phyloP scores from a whole-genome alignment of 164 flowering plant genomes.

The Magnolia kwangsiensis region DNA sequence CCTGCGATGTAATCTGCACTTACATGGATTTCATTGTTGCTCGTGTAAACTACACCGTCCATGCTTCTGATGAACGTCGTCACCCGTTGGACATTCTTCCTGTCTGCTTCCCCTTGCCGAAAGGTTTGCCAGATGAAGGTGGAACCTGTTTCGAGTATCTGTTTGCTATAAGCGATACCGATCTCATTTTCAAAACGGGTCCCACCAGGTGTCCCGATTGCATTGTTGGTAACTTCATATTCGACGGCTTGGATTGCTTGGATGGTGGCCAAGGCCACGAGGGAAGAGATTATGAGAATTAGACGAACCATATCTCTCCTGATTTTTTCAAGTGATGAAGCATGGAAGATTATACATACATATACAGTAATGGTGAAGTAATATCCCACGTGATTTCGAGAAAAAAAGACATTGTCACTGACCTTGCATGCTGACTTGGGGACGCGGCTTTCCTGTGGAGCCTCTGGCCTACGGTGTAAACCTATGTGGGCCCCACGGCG shows the following conservation, averaged over 20 bases:
- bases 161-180: conserved; percentile 29
- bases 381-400: too few relatives aligned
- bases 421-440: too few relatives aligned
- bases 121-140: conserved; percentile 54
- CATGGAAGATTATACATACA: too few relatives aligned
- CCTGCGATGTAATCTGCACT: conserved; percentile 33
- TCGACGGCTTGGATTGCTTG: conserved; percentile 29
- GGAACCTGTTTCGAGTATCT: conserved; percentile 37
- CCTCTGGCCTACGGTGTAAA: too few relatives aligned
- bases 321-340: too few relatives aligned
- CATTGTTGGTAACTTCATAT: conserved; percentile 41
- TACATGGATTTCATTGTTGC: conserved; percentile 36
- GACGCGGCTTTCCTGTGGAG: too few relatives aligned
- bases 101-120: conserved; percentile 34
- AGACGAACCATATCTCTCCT: too few relatives aligned
- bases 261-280: conserved; percentile 16
- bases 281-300: conserved; percentile 7
- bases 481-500: too few relatives aligned
- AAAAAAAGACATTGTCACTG: too few relatives aligned
- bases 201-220: conserved; percentile 45
- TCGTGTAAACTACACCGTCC: conserved; percentile 46
- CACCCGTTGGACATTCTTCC: conserved; percentile 36
- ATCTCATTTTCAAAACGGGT: conserved; percentile 34
- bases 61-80: conserved; percentile 32
- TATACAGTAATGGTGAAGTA: too few relatives aligned